phyloP scores from a whole-genome alignment of 495 filamentous ascomycete species.

The Venustampulla echinocandica region DNA sequence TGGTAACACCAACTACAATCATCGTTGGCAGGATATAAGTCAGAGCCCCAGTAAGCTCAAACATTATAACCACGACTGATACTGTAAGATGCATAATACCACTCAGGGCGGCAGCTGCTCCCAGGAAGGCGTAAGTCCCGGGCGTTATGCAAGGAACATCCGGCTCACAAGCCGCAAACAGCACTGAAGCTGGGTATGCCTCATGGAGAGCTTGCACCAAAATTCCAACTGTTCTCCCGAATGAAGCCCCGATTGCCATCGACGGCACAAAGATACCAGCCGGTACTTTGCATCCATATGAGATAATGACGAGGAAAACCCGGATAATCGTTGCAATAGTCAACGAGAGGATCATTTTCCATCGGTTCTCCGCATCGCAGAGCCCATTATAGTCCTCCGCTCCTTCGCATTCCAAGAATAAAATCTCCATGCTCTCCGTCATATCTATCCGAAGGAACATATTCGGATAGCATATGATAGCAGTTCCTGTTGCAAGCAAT shows the following conservation, averaged over 20 bases:
- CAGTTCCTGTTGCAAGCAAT: slow-evolving; percentile 71
- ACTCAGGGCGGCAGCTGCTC: slow-evolving; percentile 88
- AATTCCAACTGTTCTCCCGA: slow-evolving; percentile 89
- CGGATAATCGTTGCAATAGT: slow-evolving; percentile 72
- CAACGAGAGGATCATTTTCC: slow-evolving; percentile 73
- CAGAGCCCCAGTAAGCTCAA: slow-evolving; percentile 88
- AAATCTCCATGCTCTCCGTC: slow-evolving; percentile 98
- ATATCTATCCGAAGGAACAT: slow-evolving; percentile 95
- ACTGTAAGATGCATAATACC: slow-evolving; percentile 98
- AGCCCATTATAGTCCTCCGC: slow-evolving; percentile 85
- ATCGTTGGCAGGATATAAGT: slow-evolving; percentile 96
- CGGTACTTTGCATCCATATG: slow-evolving; percentile 96
- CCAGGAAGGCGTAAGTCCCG: slow-evolving; percentile 91
- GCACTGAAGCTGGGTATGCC: slow-evolving; percentile 66
- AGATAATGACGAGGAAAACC: slow-evolving; percentile 83
- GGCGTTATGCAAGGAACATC: slow-evolving; percentile 96
- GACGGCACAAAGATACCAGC: slow-evolving; percentile 96
- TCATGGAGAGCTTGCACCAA: slow-evolving; percentile 86
- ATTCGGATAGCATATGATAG: slow-evolving; percentile 90
- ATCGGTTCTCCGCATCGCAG: slow-evolving; percentile 71
- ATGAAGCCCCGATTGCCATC: slow-evolving; percentile 93
- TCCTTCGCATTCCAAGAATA: slow-evolving; percentile 92
- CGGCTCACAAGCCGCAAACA: slow-evolving; percentile 80
- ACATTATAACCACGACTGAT: slow-evolving; percentile 97
- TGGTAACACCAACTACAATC: slow-evolving; percentile 97